Conservation (phyloP, 1,284 basidiomycete genomes). For the Trametes hirsuta region DNA sequence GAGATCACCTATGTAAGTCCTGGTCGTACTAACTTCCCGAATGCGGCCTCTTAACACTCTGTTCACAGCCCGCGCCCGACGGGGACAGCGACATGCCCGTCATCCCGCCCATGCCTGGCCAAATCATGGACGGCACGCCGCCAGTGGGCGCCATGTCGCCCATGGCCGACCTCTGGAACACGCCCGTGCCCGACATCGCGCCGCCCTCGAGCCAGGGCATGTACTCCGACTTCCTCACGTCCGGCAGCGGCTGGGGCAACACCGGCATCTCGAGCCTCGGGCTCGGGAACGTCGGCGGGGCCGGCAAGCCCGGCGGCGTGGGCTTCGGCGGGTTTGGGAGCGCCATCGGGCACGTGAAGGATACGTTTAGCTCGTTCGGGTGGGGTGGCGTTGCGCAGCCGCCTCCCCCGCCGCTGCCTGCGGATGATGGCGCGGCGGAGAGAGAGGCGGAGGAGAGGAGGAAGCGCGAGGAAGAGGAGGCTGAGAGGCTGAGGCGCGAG, state of each 20-base stretch:
- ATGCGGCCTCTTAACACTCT: background rate
- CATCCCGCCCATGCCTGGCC: slow-evolving; percentile 13
- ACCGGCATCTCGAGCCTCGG: slow-evolving; percentile 12
- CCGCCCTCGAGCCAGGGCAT: slow-evolving; percentile 20
- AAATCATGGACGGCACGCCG: slow-evolving; percentile 8
- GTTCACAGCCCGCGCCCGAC: background rate
- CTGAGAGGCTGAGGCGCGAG: slow-evolving; percentile 6
- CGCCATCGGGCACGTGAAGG: slow-evolving; percentile 5
- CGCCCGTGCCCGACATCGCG: slow-evolving; percentile 18
- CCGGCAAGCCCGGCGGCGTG: background rate
- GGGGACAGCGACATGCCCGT: slow-evolving; percentile 11
- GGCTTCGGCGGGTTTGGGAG: background rate
- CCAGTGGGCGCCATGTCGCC: slow-evolving; percentile 20
- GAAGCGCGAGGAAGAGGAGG: slow-evolving; percentile 3
- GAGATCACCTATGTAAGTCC: slow-evolving; percentile 19
- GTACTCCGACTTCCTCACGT: slow-evolving; percentile 30
- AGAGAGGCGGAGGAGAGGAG: slow-evolving; percentile 17
- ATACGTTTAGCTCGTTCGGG: slow-evolving; percentile 17
- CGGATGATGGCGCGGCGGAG: slow-evolving; percentile 18
- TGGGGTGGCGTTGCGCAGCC: slow-evolving; percentile 8
- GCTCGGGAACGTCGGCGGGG: slow-evolving; percentile 11
- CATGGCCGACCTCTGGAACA: slow-evolving; percentile 25
- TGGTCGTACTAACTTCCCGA: background rate
- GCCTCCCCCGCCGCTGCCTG: background rate
- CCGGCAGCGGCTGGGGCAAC: slow-evolving; percentile 16